Conservation (phyloP, 2,329 filamentous ascomycete genomes). For the Pseudogymnoascus sp. region DNA sequence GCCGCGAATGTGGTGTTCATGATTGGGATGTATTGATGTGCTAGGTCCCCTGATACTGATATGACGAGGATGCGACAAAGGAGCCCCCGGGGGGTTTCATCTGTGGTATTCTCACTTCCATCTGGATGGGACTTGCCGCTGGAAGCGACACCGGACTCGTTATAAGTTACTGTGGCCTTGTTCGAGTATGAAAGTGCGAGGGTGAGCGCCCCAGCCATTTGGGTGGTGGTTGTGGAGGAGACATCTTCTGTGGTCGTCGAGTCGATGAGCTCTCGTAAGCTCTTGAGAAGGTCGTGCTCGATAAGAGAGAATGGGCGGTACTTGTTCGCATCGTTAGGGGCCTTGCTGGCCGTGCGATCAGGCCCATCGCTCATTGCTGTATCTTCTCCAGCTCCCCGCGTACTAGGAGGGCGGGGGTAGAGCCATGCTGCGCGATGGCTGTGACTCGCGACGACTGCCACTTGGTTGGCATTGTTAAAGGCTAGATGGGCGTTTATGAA, state of each 20-base stretch:
- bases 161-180: slow-evolving; percentile 41
- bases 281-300: slow-evolving; percentile 68
- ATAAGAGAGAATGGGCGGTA: slow-evolving; percentile 86
- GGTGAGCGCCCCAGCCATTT: slow-evolving; percentile 84
- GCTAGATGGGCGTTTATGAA: slow-evolving; percentile 96
- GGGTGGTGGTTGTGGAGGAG: slow-evolving; percentile 63
- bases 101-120: slow-evolving; percentile 19
- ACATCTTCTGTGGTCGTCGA: slow-evolving; percentile 59
- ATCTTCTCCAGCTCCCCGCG: slow-evolving; percentile 37
- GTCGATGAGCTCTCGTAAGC: slow-evolving; percentile 64
- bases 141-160: slow-evolving; percentile 29
- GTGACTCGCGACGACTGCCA: slow-evolving; percentile 86
- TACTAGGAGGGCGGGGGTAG: slow-evolving; percentile 53
- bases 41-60: slow-evolving; percentile 77
- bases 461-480: slow-evolving; percentile 86
- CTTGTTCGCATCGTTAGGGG: slow-evolving; percentile 59
- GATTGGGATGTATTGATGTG: slow-evolving; percentile 88
- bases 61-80: slow-evolving; percentile 81
- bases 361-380: slow-evolving; percentile 46
- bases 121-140: slow-evolving; percentile 15
- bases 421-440: slow-evolving; percentile 81
- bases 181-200: slow-evolving; percentile 86
- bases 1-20: slow-evolving; percentile 99
- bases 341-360: slow-evolving; percentile 25
- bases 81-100: slow-evolving; percentile 40